Evolutionary conservation across 345 rosid species (phyloP), one percentile per base, ranked within the genome.

Genomic region (Excoecaria agallocha): DNA sequence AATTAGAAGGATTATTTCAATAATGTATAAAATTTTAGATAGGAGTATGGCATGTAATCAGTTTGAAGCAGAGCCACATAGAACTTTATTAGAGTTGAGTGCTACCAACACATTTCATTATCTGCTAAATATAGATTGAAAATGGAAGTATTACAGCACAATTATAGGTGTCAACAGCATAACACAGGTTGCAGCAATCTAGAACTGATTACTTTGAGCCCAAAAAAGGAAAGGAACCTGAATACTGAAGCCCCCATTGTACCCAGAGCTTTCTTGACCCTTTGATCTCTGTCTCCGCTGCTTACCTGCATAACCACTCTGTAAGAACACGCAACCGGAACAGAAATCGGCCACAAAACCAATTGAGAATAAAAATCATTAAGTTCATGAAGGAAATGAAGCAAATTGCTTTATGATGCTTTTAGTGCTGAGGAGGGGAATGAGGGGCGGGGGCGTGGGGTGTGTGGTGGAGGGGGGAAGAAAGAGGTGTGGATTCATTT

Each of bases 171-270:
- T 70, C 51, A 20, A 38, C 35, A 22, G 43, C 20, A 9, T 39
- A 43, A 8, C 46, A 19, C 24, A 25, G 25, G 55, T 16, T 38
- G 17, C 45, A 58, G 56, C 35, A 50, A 61, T 51, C 50, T 30
- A 72, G n/a, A 37, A 55, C 43, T 39, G 5, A 30, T 9, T 48
- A 17, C 49, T 63, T 45, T 8, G 12, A 74, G 10, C 70, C 70
- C 43, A 59, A 15, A 20, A 25, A 8, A 12, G 12, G 46, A 64
- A 56, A 57, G 48, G 30, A 71, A 91, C 97, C 99, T 95, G 89
- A 95, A 95, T 59, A 95, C 99, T 30, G 99, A 95, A 80, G 98
- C 93, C 50, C 99, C 99, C 99, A 95, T 93, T 3, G 98, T 94
- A 51, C 86, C 79, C 8, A 95, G 83, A 39, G 97, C 92, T 78